phyloP scores from a whole-genome alignment of 1,284 basidiomycete genomes.

The Filobasidium uniguttulatum region DNA sequence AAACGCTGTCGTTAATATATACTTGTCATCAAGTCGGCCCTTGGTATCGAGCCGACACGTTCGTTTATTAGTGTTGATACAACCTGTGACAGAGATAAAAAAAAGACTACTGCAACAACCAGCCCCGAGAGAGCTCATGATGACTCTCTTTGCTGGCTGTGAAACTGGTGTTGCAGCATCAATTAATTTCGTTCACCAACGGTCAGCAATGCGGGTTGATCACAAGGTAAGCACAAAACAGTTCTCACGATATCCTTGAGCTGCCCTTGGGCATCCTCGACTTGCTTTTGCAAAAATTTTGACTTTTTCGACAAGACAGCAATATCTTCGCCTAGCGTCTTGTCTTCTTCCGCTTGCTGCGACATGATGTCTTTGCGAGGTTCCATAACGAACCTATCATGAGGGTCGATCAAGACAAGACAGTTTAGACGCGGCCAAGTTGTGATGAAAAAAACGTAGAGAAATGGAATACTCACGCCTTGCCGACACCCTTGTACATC shows the following conservation, averaged over 20 bases:
- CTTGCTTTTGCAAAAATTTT: conserved; percentile 82
- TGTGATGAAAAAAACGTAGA: neutral
- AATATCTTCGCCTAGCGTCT: conserved; percentile 66
- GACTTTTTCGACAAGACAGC: conserved; percentile 56
- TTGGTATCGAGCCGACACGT: conserved; percentile 7
- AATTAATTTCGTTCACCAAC: neutral
- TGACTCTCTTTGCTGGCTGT: conserved; percentile 26
- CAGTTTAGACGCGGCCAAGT: neutral
- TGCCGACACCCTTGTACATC: conserved; percentile 79
- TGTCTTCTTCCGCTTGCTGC: conserved; percentile 59
- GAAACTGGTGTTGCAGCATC: conserved; percentile 21
- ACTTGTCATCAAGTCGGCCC: neutral
- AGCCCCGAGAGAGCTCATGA: no score
- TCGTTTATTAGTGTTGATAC: neutral
- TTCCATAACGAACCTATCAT: conserved; percentile 69
- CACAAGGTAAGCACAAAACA: no score
- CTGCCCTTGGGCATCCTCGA: conserved; percentile 72
- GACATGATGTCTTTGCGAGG: conserved; percentile 63
- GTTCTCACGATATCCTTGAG: conserved; percentile 66
- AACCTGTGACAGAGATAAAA: no score
- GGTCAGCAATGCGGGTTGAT: neutral
- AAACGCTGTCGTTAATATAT: conserved; percentile 6
- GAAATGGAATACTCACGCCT: conserved; percentile 64
- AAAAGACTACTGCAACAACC: no score
- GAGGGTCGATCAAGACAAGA: neutral